phyloP scores from a whole-genome alignment of 176 grass and related monocot genomes.

The Stipa capillata region DNA sequence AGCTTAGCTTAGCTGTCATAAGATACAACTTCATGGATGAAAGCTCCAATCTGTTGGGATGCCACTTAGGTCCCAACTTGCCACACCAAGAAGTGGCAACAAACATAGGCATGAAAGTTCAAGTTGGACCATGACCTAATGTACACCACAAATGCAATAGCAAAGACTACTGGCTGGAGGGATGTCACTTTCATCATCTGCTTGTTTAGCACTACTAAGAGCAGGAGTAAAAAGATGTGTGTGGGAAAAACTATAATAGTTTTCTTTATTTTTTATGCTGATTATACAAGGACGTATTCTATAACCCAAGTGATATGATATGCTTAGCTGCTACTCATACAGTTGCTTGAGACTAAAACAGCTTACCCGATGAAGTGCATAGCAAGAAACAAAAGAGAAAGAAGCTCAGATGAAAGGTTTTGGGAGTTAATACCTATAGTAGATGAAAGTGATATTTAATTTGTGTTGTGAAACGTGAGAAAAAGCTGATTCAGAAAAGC shows the following conservation, averaged over 20 bases:
- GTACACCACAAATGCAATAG: slow-evolving; percentile 21
- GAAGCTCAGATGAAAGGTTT: not conserved
- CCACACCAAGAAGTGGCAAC: slow-evolving; percentile 16
- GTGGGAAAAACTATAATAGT: not conserved
- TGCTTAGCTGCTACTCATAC: not conserved
- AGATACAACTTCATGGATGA: slow-evolving; percentile 3
- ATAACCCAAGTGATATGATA: not conserved
- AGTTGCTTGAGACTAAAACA: slow-evolving; percentile 15
- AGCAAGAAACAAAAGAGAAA: slow-evolving; percentile 27
- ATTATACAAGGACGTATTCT: not conserved
- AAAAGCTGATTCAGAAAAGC: not conserved
- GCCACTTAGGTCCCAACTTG: slow-evolving; percentile 6
- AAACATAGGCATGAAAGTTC: slow-evolving; percentile 16
- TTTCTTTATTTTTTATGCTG: not conserved
- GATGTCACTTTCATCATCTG: slow-evolving; percentile 24
- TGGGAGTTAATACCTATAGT: not conserved
- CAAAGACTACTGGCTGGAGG: slow-evolving; percentile 12
- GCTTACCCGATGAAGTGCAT: not conserved
- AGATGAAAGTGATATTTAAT: slow-evolving; percentile 13
- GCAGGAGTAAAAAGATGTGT: not conserved
- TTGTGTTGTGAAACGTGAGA: not conserved
- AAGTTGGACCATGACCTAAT: slow-evolving; percentile 27
- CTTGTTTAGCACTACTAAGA: slow-evolving; percentile 10
- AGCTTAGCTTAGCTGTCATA: not conserved
- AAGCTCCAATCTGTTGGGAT: slow-evolving; percentile 21